Base-by-base conservation (phyloP, 768 basidiomycete genomes). In the Mycena sanguinolenta region DNA sequence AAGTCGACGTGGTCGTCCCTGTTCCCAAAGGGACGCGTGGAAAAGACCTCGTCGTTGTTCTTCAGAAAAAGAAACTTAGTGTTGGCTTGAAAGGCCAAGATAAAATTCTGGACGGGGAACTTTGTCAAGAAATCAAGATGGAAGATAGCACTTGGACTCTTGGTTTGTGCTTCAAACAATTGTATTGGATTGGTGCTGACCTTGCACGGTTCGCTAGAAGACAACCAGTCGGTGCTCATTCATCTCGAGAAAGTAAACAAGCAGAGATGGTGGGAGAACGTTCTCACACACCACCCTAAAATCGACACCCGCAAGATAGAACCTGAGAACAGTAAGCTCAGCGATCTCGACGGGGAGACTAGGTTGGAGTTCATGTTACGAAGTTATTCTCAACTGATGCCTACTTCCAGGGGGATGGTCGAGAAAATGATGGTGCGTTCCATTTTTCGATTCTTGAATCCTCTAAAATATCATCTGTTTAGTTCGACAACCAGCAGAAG, bases 371-470 rank as follows among this genome's bases (percentile, higher is more conserved):
- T 32, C 32, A 34, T 46, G 39, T 32, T 32, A 25, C 49, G 49
- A 58, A 25, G 54, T 30, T 32, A 14, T 21, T 49, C 16, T 30
- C 53, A 50, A 61, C 30, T 61, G 66, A 59, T 72, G n/a, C n/a
- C 32, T 34, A 34, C 57, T 73, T 42, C 3, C 76, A 95, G 98
- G 73, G 96, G 94, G 2, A 94, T 99, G 94, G 98, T 99, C 4
- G 98, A 99, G 82, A 99, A 99, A 86, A 99, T 99, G 98, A 99
- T 99, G 97, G 97, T 97, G 83, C 75, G 92, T 80, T 28, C 27
- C 19, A 61, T 30, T 36, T 64, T 32, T 54, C 30, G 54, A 34
- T 27, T 55, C 44, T 58, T 46, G 23, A 59, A n/a, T 16, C 36
- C 55, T 54, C 58, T 67, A 58, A 71, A 68, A 9, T 54, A 34